Percentiles rank a stretch among this genome's conserved stretches.
These are phyloP conservation scores for Candida coquimbonensis DNA, from an alignment of 805 yeast species.

Conservation along the genomic window DNA sequence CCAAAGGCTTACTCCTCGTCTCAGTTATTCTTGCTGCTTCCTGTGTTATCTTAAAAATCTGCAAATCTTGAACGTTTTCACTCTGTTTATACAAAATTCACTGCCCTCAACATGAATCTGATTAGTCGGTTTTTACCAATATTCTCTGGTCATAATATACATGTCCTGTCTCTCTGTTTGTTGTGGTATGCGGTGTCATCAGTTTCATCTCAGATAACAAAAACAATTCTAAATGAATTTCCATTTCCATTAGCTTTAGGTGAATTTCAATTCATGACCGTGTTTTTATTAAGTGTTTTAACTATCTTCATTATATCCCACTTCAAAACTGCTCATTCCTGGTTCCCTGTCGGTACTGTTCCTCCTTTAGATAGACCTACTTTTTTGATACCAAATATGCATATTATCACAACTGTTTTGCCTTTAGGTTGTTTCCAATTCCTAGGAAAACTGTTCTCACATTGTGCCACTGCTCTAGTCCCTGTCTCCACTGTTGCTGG, in stretches of 20 bases:
- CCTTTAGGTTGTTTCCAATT: constrained; percentile 66
- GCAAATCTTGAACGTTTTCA: too few relatives aligned
- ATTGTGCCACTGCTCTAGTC: constrained; percentile 57
- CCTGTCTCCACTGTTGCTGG: constrained; percentile 67
- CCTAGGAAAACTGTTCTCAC: constrained; percentile 53
- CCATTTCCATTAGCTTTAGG: constrained; percentile 59
- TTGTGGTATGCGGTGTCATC: constrained; percentile 60
- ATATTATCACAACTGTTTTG: constrained; percentile 41
- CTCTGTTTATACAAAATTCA: too few relatives aligned
- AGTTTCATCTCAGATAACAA: constrained; percentile 58
- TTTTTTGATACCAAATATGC: constrained; percentile 28
- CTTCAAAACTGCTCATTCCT: constrained; percentile 24
- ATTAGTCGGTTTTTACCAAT: not conserved
- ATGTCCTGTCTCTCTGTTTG: constrained; percentile 31
- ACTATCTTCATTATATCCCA: constrained; percentile 31
- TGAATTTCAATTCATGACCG: constrained; percentile 54
- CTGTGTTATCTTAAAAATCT: too few relatives aligned
- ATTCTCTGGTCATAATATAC: constrained; percentile 2
- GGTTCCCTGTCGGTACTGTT: constrained; percentile 50
- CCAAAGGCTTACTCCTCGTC: too few relatives aligned
- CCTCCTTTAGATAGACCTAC: constrained; percentile 29
- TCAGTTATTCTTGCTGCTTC: too few relatives aligned
- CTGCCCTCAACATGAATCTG: not conserved
- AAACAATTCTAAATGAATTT: constrained; percentile 44
- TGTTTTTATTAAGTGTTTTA: constrained; percentile 34